phyloP scores from a whole-genome alignment of 768 basidiomycete species.

The Piloderma croceum region DNA sequence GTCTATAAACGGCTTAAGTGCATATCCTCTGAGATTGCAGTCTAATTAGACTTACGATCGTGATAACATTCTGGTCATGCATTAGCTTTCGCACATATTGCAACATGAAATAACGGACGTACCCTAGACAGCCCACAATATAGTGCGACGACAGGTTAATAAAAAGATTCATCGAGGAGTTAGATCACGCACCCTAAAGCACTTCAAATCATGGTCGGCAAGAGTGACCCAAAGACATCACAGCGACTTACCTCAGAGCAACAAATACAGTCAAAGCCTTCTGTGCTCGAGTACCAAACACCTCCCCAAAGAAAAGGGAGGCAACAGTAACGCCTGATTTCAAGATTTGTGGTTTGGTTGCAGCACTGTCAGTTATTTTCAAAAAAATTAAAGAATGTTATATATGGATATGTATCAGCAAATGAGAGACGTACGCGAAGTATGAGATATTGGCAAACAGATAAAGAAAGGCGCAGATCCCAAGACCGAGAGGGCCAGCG shows the following conservation, averaged over 20 bases:
- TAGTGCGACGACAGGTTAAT: conserved; percentile 20
- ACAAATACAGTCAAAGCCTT: conserved; percentile 53
- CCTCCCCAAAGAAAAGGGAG: conserved; percentile 52
- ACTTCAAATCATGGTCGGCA: neutral
- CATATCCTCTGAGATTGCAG: no score
- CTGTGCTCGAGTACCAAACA: conserved; percentile 49
- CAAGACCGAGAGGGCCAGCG: conserved; percentile 52
- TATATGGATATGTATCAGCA: neutral
- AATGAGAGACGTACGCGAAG: conserved; percentile 35
- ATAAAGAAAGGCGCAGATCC: conserved; percentile 48
- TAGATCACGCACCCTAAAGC: neutral
- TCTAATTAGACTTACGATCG: no score
- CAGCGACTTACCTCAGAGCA: conserved; percentile 40
- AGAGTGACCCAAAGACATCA: neutral
- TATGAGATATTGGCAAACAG: conserved; percentile 55
- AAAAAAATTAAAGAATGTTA: neutral
- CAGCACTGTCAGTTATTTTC: conserved; percentile 23
- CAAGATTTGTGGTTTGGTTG: conserved; percentile 44
- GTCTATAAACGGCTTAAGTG: conserved; percentile 40
- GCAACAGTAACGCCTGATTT: conserved; percentile 52
- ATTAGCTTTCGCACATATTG: no score
- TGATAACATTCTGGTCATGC: no score
- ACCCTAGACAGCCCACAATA: conserved; percentile 26
- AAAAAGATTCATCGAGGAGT: neutral
- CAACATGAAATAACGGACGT: neutral